Evolutionary conservation across 805 yeast genomes (phyloP).

Genomic region (Saccharomyces jurei): DNA sequence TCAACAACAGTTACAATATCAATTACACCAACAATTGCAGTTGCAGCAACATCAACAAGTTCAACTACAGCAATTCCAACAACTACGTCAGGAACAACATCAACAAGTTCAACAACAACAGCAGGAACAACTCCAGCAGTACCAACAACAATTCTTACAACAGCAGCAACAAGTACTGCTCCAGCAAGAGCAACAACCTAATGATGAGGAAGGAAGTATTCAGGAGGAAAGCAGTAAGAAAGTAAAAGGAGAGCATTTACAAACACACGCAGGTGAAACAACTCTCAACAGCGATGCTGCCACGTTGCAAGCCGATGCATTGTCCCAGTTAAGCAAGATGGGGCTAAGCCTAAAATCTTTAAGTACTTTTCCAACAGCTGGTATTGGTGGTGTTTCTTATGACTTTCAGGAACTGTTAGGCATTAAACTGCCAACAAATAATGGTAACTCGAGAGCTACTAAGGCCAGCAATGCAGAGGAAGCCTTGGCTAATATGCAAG

Average conservation of each 20-base stretch:
- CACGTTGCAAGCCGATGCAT: constrained; percentile 14
- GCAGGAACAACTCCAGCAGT: constrained; percentile 19
- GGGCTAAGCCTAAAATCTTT: constrained; percentile 17
- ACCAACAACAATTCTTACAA: constrained; percentile 8
- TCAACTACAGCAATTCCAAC: constrained; percentile 17
- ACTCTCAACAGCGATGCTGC: constrained; percentile 7
- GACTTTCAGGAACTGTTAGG: constrained; percentile 24
- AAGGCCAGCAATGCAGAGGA: constrained; percentile 24
- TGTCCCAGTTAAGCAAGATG: constrained; percentile 16
- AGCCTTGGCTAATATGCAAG: constrained; percentile 27
- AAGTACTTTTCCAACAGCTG: constrained; percentile 25
- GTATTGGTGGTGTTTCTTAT: constrained; percentile 27
- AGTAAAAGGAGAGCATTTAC: constrained; percentile 4
- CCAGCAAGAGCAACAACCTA: constrained; percentile 16
- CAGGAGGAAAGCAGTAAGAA: constrained; percentile 9
- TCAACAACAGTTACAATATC: constrained; percentile 17
- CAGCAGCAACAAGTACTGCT: constrained; percentile 17
- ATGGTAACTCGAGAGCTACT: constrained; percentile 14
- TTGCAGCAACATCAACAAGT: constrained; percentile 14
- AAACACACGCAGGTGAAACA: constrained; percentile 17
- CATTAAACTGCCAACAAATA: constrained; percentile 8
- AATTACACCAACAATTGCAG: constrained; percentile 15
- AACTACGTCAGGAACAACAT: constrained; percentile 18
- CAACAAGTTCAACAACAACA: constrained; percentile 19
- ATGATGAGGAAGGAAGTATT: neutral